Conservation (phyloP, 2,329 filamentous ascomycete genomes). For the Fusarium sp. region DNA sequence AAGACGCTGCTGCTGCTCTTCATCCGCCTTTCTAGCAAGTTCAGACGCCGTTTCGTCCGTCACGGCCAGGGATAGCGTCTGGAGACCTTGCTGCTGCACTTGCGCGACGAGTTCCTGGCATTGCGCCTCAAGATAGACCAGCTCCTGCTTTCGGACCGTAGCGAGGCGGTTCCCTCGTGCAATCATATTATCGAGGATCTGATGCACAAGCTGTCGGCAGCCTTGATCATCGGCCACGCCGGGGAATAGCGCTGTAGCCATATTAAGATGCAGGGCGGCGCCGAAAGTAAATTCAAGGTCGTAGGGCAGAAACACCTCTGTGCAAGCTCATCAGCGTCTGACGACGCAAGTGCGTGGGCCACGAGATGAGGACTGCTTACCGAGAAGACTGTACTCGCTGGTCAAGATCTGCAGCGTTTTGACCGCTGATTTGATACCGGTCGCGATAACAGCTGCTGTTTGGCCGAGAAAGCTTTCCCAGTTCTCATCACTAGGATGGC, state of each 20-base stretch:
- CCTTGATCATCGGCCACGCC: slow-evolving; percentile 40
- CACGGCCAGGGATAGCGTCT: slow-evolving; percentile 35
- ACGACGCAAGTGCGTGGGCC: fast-evolving
- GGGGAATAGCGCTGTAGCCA: slow-evolving; percentile 51
- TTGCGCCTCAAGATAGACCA: slow-evolving; percentile 43
- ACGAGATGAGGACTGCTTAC: slow-evolving; percentile 31
- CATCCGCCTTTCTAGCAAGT: neutral
- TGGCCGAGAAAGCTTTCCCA: slow-evolving; percentile 47
- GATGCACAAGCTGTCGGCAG: slow-evolving; percentile 36
- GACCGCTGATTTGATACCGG: slow-evolving; percentile 53
- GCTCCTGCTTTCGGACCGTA: slow-evolving; percentile 46
- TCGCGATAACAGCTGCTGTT: slow-evolving; percentile 50
- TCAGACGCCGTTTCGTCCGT: slow-evolving; percentile 23
- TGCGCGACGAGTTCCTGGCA: slow-evolving; percentile 42
- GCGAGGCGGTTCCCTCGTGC: slow-evolving; percentile 48
- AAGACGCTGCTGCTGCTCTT: slow-evolving; percentile 15
- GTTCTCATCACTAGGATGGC: slow-evolving; percentile 40
- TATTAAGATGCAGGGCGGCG: slow-evolving; percentile 49
- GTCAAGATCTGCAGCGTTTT: slow-evolving; percentile 53
- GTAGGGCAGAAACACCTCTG: slow-evolving; percentile 51
- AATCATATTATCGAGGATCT: slow-evolving; percentile 49
- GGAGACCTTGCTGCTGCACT: slow-evolving; percentile 42
- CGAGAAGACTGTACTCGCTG: slow-evolving; percentile 48
- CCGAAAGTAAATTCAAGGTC: slow-evolving; percentile 52
- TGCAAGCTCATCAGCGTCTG: neutral